A percentile compares a stretch with the other conserved stretches of the same genome.
These are phyloP conservation scores for Durotheca rogersii DNA, from an alignment of 495 filamentous ascomycete genomes.

Conservation along the genomic window DNA sequence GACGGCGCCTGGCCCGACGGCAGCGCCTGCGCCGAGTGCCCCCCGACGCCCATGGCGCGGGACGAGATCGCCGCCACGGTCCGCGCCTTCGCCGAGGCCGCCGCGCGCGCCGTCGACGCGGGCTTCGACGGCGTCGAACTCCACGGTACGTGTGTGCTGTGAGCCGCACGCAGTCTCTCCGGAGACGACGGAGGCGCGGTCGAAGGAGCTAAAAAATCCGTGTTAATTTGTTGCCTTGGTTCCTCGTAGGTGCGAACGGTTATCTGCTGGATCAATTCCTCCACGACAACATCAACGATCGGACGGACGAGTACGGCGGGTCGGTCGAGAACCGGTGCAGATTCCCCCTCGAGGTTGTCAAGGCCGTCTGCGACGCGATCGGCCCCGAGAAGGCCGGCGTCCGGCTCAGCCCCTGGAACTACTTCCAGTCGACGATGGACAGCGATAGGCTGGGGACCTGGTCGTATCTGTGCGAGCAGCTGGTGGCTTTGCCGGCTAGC, in stretches of 20 bases:
- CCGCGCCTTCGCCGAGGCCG: slow-evolving; percentile 56
- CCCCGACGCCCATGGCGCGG: slow-evolving; percentile 52
- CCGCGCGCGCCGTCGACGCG: slow-evolving; percentile 59
- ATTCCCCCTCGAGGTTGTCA: slow-evolving; percentile 56
- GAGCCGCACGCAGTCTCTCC: too few species aligned
- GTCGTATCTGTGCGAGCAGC: slow-evolving; percentile 48
- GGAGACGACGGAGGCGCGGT: too few species aligned
- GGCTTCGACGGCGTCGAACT: slow-evolving; percentile 76
- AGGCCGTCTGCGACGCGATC: slow-evolving; percentile 57
- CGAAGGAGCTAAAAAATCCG: too few species aligned
- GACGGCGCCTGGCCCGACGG: slow-evolving; percentile 21
- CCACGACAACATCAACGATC: slow-evolving; percentile 57
- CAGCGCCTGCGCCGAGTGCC: slow-evolving; percentile 43
- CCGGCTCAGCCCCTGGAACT: slow-evolving; percentile 60
- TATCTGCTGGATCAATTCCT: slow-evolving; percentile 68
- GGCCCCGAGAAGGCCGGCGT: slow-evolving; percentile 60
- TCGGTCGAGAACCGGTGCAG: slow-evolving; percentile 59
- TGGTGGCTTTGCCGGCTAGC: slow-evolving; percentile 31
- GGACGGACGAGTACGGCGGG: slow-evolving; percentile 62
- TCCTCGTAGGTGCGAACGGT: slow-evolving; percentile 57
- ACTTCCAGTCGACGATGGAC: slow-evolving; percentile 61
- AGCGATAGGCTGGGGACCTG: slow-evolving; percentile 60
- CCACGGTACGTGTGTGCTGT: slow-evolving; percentile 64
- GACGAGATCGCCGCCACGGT: slow-evolving; percentile 57
- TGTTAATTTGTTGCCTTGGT: slow-evolving; percentile 44